Base-by-base conservation (phyloP, 768 basidiomycete genomes). In the Lactarius akahatsu region DNA sequence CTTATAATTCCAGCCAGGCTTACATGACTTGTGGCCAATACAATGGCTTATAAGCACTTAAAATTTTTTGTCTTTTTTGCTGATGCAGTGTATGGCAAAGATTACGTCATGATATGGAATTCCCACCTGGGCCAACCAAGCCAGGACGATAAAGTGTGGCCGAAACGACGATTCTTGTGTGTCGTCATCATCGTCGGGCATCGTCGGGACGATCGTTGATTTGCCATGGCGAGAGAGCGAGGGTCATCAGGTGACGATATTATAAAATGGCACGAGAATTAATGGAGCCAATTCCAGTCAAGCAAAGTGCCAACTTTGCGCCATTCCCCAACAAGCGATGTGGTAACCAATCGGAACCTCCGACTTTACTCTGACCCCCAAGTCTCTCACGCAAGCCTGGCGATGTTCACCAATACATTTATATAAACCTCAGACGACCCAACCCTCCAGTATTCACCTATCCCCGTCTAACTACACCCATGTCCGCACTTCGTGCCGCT, bases 401-500 rank as follows among this genome's bases (percentile, higher is more conserved):
- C 28, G 7, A 28, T 28, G 30, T 28, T 28, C 20, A 13, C 10
- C 28, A 38, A 13, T 56, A 30, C 52, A 26, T 52, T 28, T 52
- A 52, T 26, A 52, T 52, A 52, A 52, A 52, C 50, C 50, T 52
- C 50, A 28, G 50, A 23, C 23, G 26, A 23, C 23, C 47, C 50
- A 26, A 28, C 5, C 28, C 4, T 50, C 50, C n/a, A 23, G 2
- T 16, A 52, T 52, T 52, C 50, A 13, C 11, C 15, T 15, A 52
- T 16, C 50, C 26, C 23, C 26, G 13, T 52, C 50, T 28, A 18
- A 32, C 66, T 34, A 28, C 66, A 63, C 68, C 69, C 63, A 75
- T 78, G 74, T 75, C 76, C 57, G 64, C 69, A 56, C 32, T 74
- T 61, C 77, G 75, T 69, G n/a, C 70, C 61, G 36, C 70, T 63